Percentiles rank a stretch among this genome's conserved stretches.
Conservation (phyloP, 2,329 filamentous ascomycete species). For the Colletotrichum sp. region DNA sequence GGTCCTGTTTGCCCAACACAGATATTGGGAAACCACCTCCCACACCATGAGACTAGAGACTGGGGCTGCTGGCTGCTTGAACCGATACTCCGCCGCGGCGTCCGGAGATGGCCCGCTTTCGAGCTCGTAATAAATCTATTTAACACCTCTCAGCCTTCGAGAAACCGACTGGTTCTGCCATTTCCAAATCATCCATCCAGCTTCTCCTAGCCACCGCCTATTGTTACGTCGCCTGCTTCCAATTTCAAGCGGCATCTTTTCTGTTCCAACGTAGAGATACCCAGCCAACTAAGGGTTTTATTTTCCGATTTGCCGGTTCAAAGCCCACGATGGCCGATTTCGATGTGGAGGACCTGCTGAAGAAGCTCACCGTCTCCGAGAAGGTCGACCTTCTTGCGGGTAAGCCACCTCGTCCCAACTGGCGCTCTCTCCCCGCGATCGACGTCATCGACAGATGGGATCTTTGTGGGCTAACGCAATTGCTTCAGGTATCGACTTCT, state of each 20-base stretch:
- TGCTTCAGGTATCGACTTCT: slow-evolving; percentile 67
- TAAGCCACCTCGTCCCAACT: slow-evolving; percentile 25
- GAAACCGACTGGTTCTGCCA: not conserved
- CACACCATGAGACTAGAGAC: not conserved
- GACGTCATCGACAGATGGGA: not conserved
- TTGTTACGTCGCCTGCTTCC: not conserved
- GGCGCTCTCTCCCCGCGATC: not conserved
- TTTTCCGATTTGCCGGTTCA: not conserved
- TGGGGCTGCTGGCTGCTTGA: not conserved
- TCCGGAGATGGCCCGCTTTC: slow-evolving; percentile 7
- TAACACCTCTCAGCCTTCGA: not conserved
- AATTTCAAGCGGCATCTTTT: not conserved
- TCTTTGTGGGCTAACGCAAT: not conserved
- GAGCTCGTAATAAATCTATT: slow-evolving; percentile 4
- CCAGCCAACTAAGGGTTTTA: not conserved
- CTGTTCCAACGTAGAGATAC: not conserved
- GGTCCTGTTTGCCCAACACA: not conserved
- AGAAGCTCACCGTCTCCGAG: slow-evolving; percentile 57
- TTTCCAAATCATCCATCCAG: not conserved
- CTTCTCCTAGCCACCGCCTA: not conserved
- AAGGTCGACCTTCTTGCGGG: slow-evolving; percentile 60
- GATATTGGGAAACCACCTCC: not conserved
- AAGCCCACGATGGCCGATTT: slow-evolving; percentile 43
- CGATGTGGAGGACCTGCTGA: slow-evolving; percentile 58
- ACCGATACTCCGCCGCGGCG: not conserved